Evolutionary conservation across 306 rosid species (phyloP), one percentile per base, ranked within the genome.

Genomic region (Acacia crassicarpa): DNA sequence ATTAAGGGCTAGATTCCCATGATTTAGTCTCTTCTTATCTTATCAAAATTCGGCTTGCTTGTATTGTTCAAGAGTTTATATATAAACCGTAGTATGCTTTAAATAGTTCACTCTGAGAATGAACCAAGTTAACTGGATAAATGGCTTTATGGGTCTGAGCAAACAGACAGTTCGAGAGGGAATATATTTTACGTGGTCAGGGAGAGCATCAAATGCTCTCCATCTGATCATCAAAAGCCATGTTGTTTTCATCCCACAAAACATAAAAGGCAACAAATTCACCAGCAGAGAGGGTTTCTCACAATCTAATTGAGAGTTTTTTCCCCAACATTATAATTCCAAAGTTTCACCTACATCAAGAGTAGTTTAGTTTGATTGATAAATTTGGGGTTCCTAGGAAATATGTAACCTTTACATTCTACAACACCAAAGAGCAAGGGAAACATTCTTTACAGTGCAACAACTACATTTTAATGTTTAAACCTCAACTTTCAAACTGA

Each of bases 321-420:
- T 81, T 78, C 74, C 80, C 25, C 70, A 25, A 80, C 78, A 23
- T 11, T 74, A 68, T 38, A 59, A 41, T 44, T 45, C 16, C 17
- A 9, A 53, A 84, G 76, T 72, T 77, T 84, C 81, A 70, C 80
- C 88, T 32, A 68, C 80, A 84, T 8, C 75, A 59, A 75, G 69
- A 56, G 83, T 75, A 81, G 79, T 73, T 66, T 75, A 81, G 79
- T 73, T 66, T 32, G 74, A 80, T 44, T 44, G 14, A 80, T 35
- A 80, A 75, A 45, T 35, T 83, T 68, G 46, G 67, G 48, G 81
- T 62, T 56, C 78, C 84, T 65, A 85, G 58, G 80, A 62, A 75
- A 81, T 54, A 76, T 35, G 40, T 68, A 75, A 80, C 83, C 74
- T 85, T 61, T 75, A 83, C 78, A 67, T 78, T 84, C 76, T 66